phyloP scores from a whole-genome alignment of 2,329 filamentous ascomycete genomes.

The Cytospora piceicola region DNA sequence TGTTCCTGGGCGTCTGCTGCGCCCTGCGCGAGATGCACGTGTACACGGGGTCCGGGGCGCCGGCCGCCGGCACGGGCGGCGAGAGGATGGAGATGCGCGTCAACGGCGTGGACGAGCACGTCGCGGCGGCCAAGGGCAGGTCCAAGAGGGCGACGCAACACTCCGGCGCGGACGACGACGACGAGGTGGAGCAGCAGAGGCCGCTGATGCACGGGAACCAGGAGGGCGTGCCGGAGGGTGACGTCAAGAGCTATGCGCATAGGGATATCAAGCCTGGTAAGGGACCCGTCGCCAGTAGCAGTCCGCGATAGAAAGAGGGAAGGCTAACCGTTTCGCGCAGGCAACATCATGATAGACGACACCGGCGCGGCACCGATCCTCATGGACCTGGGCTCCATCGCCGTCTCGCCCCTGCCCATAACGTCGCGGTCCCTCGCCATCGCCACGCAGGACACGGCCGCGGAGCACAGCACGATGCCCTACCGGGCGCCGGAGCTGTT shows the following conservation, averaged over 20 bases:
- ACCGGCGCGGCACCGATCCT: constrained; percentile 86
- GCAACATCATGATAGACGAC: constrained; percentile 98
- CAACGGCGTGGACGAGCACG: constrained; percentile 43
- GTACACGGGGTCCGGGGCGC: constrained; percentile 61
- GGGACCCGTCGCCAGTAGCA: constrained; percentile 35
- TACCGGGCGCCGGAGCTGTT: constrained; percentile 98
- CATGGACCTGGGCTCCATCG: constrained; percentile 95
- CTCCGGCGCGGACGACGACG: constrained; percentile 62
- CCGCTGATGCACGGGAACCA: constrained; percentile 82
- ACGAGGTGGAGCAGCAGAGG: constrained; percentile 76
- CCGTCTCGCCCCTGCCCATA: constrained; percentile 83
- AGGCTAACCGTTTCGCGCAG: constrained; percentile 41
- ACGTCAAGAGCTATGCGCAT: constrained; percentile 83
- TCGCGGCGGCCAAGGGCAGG: constrained; percentile 44
- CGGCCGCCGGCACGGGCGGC: constrained; percentile 31
- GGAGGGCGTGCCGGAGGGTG: constrained; percentile 69
- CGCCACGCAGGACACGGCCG: constrained; percentile 90
- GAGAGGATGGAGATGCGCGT: constrained; percentile 59
- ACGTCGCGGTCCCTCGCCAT: constrained; percentile 89
- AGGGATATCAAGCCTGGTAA: constrained; percentile 95
- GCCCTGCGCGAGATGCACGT: constrained; percentile 91
- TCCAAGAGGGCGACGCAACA: constrained; percentile 45
- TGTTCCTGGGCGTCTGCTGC: constrained; percentile 90
- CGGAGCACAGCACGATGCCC: constrained; percentile 97
- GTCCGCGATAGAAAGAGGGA: not conserved